Base-by-base conservation (phyloP, 108 stramenopile species). In the Aurantiochytrium sp. region DNA sequence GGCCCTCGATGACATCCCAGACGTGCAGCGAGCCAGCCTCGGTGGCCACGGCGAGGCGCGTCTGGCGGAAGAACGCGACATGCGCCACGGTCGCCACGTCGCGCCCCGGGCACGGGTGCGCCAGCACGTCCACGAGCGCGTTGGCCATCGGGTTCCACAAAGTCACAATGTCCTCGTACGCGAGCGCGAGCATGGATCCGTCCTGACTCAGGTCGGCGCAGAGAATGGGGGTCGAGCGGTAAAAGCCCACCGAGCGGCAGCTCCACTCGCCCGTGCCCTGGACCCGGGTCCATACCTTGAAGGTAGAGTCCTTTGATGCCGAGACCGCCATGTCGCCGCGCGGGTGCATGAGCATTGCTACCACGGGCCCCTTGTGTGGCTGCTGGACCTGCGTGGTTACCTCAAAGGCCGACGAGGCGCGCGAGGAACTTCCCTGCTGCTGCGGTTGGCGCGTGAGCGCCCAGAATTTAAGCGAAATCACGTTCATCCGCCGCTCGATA, bases 91-190 rank as follows among this genome's bases (percentile, higher is more conserved):
- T 27, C 12, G 39, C 27, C 17, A 12, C 45, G 17, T 48, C 73
- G 4, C 73, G n/a, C 6, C 45, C 45, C 6, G 73, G 45, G 1
- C 39, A 19, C 27, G 73, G 39, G 45, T 48, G 73, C 21, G 73
- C 15, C 12, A 30, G 19, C 15, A 65, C 59, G 34, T 81, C 45
- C 12, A 81, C 12, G 10, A 81, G 8, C 6, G 73, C n/a, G 39
- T 81, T 81, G 39, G 73, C 32, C 42, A 48, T 48, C 73, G 73
- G 73, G 45, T 81, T 81, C 73, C 73, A 81, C 42, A 81, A n/a
- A 24, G 73, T 81, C 10, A 81, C 73, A 2, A 81, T 24, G 19
- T 81, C 3, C 15, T 81, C 73, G 24, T 81, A 81, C n/a, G 73
- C 73, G 45, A 81, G 73, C 12, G 73, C 73, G 8, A 81, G 45